phyloP scores from a whole-genome alignment of 2,329 filamentous ascomycete genomes.

The Paecilomyces niveus region DNA sequence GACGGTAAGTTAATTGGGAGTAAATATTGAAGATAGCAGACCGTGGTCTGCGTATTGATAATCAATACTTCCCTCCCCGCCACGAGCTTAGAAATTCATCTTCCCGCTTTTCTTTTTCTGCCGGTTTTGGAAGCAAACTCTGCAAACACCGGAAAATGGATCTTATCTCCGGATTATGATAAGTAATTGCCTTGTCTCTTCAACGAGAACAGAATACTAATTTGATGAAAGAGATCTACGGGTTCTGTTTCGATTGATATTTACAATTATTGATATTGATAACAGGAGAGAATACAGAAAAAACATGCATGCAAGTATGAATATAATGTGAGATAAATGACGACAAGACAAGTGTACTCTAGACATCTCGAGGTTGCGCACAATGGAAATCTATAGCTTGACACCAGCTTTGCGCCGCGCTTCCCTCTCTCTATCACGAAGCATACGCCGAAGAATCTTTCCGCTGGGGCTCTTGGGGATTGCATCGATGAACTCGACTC shows the following conservation, averaged over 20 bases:
- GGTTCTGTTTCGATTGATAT: neutral
- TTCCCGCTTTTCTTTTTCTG: neutral
- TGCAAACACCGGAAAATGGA: neutral
- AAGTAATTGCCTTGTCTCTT: neutral
- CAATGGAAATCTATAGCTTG: slow-evolving; percentile 50
- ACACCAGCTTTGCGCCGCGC: slow-evolving; percentile 56
- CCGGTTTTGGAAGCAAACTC: neutral
- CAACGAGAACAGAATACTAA: no score
- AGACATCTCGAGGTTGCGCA: neutral
- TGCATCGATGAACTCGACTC: slow-evolving; percentile 49
- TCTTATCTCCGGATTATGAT: neutral
- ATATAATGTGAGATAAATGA: neutral
- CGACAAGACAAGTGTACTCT: neutral
- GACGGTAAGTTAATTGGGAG: neutral
- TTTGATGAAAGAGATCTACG: no score
- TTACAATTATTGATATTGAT: slow-evolving; percentile 1
- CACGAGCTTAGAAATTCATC: slow-evolving; percentile 1
- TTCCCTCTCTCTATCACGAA: slow-evolving; percentile 69
- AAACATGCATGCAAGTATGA: neutral
- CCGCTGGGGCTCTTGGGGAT: slow-evolving; percentile 58
- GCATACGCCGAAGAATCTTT: slow-evolving; percentile 55
- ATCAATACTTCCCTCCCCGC: neutral
- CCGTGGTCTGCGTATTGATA: neutral
- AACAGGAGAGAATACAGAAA: neutral
- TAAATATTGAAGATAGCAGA: neutral